Percentiles rank a stretch among this genome's conserved stretches.
These are phyloP conservation scores for Calonectria montana DNA, from an alignment of 2,329 filamentous ascomycete genomes.

Conservation along the genomic window DNA sequence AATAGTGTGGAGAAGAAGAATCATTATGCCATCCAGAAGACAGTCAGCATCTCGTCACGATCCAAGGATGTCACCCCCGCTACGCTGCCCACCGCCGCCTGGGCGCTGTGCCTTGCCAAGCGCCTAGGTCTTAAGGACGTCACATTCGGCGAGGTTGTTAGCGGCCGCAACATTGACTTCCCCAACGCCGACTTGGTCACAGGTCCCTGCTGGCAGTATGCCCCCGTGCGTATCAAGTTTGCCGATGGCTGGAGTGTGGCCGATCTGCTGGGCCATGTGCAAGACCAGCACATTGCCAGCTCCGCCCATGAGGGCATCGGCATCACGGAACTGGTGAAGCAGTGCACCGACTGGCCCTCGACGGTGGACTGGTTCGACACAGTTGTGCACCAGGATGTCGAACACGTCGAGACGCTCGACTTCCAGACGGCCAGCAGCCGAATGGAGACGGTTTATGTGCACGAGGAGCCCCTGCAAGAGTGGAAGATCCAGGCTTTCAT, in stretches of 20 bases:
- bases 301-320: slow-evolving; percentile 67
- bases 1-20: slow-evolving; percentile 25
- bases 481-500: slow-evolving; percentile 73
- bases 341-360: slow-evolving; percentile 58
- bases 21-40: slow-evolving; percentile 56
- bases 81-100: slow-evolving; percentile 74
- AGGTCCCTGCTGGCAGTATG: slow-evolving; percentile 76
- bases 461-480: slow-evolving; percentile 65
- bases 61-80: slow-evolving; percentile 65
- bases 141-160: slow-evolving; percentile 74
- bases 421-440: slow-evolving; percentile 53
- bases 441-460: slow-evolving; percentile 66
- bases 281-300: slow-evolving; percentile 68
- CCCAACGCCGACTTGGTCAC: slow-evolving; percentile 66
- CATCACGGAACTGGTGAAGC: slow-evolving; percentile 62
- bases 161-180: slow-evolving; percentile 70
- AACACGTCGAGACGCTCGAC: slow-evolving; percentile 67
- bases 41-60: slow-evolving; percentile 59
- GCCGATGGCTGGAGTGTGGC: slow-evolving; percentile 60
- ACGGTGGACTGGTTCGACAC: slow-evolving; percentile 62
- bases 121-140: slow-evolving; percentile 65
- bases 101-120: slow-evolving; percentile 71
- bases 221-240: slow-evolving; percentile 71
- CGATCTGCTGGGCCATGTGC: slow-evolving; percentile 64
- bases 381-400: slow-evolving; percentile 69